A percentile compares a stretch with the other conserved stretches of the same genome.
Evolutionary conservation across 495 filamentous ascomycete species (phyloP).

Genomic region (Barbatosphaeria neglecta): DNA sequence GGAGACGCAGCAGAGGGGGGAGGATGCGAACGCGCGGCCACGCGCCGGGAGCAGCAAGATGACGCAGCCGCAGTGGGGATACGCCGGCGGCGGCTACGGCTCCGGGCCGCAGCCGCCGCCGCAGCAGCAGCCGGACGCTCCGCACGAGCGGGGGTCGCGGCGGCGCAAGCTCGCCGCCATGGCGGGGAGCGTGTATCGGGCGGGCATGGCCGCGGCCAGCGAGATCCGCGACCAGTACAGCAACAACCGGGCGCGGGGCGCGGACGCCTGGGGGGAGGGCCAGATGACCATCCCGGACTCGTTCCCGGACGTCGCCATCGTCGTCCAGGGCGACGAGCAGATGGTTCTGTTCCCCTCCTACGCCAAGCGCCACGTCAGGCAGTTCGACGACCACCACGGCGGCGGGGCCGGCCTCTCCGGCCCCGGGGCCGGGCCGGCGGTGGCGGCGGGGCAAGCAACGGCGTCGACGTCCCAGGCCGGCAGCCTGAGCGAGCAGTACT

Average conservation of each 20-base stretch:
- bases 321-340: conserved; percentile 71
- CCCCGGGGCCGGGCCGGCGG: conserved; percentile 6
- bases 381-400: conserved; percentile 1
- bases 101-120: conserved; percentile 13
- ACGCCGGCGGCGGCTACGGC: conserved; percentile 17
- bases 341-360: conserved; percentile 93
- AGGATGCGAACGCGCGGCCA: conserved; percentile 1
- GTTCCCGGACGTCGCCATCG: conserved; percentile 72
- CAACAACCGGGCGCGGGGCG: conserved; percentile 48
- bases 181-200: conserved; percentile 38
- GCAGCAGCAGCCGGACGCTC: too few species aligned
- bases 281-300: conserved; percentile 54
- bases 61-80: conserved; percentile 4
- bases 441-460: conserved; percentile 5
- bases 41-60: conserved; percentile 7
- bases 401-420: conserved; percentile 2
- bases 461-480: conserved; percentile 4
- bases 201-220: conserved; percentile 78
- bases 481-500: conserved; percentile 50
- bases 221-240: conserved; percentile 86
- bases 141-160: conserved; percentile 53
- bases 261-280: conserved; percentile 40
- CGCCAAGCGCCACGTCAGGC: conserved; percentile 55
- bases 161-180: conserved; percentile 63
- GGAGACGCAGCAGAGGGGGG: background rate